phyloP scores from a whole-genome alignment of 139 green algal species.

The Limnomonas spitsbergensis region DNA sequence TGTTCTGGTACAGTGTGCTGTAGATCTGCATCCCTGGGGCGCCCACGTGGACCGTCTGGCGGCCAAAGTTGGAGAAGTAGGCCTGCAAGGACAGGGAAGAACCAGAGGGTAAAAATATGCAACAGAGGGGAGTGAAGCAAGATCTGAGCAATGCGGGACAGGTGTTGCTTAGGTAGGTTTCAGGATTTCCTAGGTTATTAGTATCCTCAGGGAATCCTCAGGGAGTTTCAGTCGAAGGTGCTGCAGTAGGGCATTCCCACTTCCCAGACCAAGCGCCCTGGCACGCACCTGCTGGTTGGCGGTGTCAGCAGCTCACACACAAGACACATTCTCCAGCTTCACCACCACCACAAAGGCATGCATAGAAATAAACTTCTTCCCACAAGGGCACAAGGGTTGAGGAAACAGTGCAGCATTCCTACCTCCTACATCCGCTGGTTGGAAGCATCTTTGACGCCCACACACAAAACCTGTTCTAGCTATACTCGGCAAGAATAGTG shows the following conservation, averaged over 20 bases:
- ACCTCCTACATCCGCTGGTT: neutral
- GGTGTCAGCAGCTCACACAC: no score
- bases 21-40: slow-evolving; percentile 14
- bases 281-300: no score
- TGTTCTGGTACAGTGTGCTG: neutral
- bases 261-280: no score
- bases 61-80: slow-evolving; percentile 20
- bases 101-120: neutral
- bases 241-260: no score
- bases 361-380: neutral
- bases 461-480: neutral
- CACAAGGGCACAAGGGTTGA: neutral
- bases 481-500: neutral
- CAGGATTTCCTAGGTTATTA: no score
- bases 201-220: no score
- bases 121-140: neutral
- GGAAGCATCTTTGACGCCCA: neutral
- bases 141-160: no score
- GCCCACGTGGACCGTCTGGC: neutral
- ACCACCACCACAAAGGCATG: no score
- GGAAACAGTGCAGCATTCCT: neutral
- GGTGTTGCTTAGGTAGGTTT: neutral
- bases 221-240: no score
- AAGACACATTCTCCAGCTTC: no score
- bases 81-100: neutral